These are phyloP conservation scores for Tarenaya hassleriana DNA, from an alignment of 345 rosid species.

Conservation along the genomic window DNA sequence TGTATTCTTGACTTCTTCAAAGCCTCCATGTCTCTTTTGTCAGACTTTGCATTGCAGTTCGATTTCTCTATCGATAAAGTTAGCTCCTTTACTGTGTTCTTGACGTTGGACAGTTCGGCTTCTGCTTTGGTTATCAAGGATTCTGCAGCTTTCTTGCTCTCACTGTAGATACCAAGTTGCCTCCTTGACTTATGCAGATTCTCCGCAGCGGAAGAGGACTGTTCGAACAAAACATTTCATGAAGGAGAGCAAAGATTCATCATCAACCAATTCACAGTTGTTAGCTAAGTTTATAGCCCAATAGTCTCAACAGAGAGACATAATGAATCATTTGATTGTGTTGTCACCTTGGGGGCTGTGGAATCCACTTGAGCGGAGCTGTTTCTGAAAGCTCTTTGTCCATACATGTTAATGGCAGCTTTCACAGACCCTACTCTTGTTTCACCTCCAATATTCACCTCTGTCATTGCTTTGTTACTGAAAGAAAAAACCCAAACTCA, in stretches of 20 bases:
- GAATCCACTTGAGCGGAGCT: slow-evolving; percentile 36
- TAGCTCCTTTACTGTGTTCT: slow-evolving; percentile 40
- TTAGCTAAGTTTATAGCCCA: background rate
- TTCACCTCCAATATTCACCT: slow-evolving; percentile 29
- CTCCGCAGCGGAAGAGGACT: slow-evolving; percentile 47
- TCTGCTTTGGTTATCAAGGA: slow-evolving; percentile 42
- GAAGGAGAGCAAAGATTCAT: slow-evolving; percentile 9
- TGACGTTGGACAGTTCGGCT: slow-evolving; percentile 43
- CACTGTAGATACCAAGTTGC: slow-evolving; percentile 40
- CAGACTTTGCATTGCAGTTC: slow-evolving; percentile 27
- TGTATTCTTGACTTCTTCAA: slow-evolving; percentile 22
- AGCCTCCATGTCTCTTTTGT: slow-evolving; percentile 25
- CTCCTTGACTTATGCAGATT: slow-evolving; percentile 53
- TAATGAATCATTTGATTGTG: background rate
- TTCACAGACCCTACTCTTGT: slow-evolving; percentile 58
- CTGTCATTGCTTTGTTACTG: slow-evolving; percentile 34
- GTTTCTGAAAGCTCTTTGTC: slow-evolving; percentile 41
- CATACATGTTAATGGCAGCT: slow-evolving; percentile 43
- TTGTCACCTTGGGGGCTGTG: slow-evolving; percentile 39
- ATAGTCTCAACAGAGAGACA: slow-evolving; percentile 14
- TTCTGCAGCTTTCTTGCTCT: slow-evolving; percentile 47
- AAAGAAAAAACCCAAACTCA: slow-evolving; percentile 3
- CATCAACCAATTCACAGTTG: background rate
- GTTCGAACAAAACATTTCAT: slow-evolving; percentile 14
- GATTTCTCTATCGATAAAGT: slow-evolving; percentile 42